Base-by-base conservation (phyloP, 1,284 basidiomycete species). In the Thecaphora thlaspeos region DNA sequence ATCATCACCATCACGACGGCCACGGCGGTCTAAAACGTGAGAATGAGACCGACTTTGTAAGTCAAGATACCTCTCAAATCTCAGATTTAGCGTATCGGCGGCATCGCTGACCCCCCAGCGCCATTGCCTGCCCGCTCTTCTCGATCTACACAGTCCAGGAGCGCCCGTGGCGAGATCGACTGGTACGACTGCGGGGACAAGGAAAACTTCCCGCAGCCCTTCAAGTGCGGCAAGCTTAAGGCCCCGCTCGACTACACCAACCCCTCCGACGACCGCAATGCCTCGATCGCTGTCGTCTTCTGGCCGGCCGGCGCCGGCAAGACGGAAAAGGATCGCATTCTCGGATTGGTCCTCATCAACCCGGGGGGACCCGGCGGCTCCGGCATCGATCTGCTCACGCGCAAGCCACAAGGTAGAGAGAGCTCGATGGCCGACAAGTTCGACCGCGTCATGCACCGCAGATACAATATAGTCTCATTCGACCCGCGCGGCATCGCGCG, bases 171-270 rank as follows among this genome's bases (percentile, higher is more conserved):
- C 19, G 28, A 68, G 39, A 48, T 68, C 15, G 57, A 57, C 42
- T 63, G 56, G 57, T 52, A 48, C 37, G 51, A 68, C 46, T 68
- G 64, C 44, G 56, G 30, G 15, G 55, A 62, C 28, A 46, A 56
- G 43, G 45, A 57, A 32, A 48, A 50, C 36, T 62, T 53, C 32
- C 60, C 60, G 15, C 36, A 50, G 19, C 60, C 59, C 8, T 51
- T 68, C 46, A 42, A 64, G 41, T 70, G 68, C 32, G 66, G 59
- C 32, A 51, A 56, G n/a, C 57, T 70, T 57, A 55, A 58, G 36
- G 61, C 68, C 1, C 68, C 68, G 0, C 58, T 70, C 41, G 61
- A 70, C 41, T 62, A 62, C 51, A 56, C 55, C 54, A 68, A 70
- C 18, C 43, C 46, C 22, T 43, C 60, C 28, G 68, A 68, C 50